Evolutionary conservation across 179 eudicot species (phyloP), one percentile per base, ranked within the genome.

Genomic region (Carnegiea gigantea): DNA sequence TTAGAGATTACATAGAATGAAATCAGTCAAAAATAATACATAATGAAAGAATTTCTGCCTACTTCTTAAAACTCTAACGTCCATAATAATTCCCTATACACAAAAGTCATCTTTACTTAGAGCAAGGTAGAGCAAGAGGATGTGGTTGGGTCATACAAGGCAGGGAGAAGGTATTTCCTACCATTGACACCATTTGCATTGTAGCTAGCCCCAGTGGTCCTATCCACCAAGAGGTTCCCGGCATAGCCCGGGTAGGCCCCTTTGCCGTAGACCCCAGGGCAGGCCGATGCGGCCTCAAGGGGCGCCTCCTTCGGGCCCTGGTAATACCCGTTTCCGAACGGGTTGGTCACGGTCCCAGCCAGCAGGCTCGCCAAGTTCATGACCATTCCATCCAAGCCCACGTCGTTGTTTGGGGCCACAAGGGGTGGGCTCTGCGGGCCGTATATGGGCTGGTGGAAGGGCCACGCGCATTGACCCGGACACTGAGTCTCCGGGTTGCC

Each of bases 191-290:
- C 88, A 59, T 82, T 76, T 0, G 89, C 87, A 75, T 87, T 87
- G 62, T 83, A 87, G 49, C 88, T 87, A 1, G 80, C 86, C 44
- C 89, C 84, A 9, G 77, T 83, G 6, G 78, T 79, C 2, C 79
- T 49, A 46, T 87, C 83, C 75, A 85, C 74, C 38, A 87, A 62
- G 1, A 87, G 70, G 18, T 78, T 54, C n/a, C 87, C 87, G 23
- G 87, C 84, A 49, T 87, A 85, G 5, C 89, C 89, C 24, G 89
- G 87, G 74, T 87, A 87, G 2, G 87, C 89, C 11, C 89, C 89
- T 23, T 82, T 84, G 0, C 86, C 89, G 14, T 84, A 87, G 0
- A 87, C 85, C 11, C 89, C 89, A 1, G 84, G 81, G 40, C 89
- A 87, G 17, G 89, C 86, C 4, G 87, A 83, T 4, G 87, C 87